These are phyloP conservation scores for Daedalea quercina DNA, from an alignment of 768 basidiomycete genomes.

Conservation along the genomic window DNA sequence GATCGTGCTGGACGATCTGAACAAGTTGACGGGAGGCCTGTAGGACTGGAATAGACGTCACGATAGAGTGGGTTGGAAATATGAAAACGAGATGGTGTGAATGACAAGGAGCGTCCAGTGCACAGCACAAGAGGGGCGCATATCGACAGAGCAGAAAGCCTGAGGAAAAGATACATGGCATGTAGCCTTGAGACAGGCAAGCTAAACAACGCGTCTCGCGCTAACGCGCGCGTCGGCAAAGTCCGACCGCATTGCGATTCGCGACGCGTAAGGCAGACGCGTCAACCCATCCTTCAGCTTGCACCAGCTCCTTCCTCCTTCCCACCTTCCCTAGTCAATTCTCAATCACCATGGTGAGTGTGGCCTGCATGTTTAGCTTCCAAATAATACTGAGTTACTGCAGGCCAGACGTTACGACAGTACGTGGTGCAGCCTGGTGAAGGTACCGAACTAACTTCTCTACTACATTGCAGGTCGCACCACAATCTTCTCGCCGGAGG, in stretches of 20 bases:
- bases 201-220: too few relatives aligned
- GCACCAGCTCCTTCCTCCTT: not conserved
- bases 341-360: slow-evolving; percentile 13
- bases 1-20: slow-evolving; percentile 37
- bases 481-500: slow-evolving; percentile 99
- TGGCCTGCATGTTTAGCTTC: not conserved
- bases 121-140: too few relatives aligned
- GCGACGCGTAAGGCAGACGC: slow-evolving; percentile 15
- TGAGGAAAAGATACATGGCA: too few relatives aligned
- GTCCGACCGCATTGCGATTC: not conserved
- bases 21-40: slow-evolving; percentile 11
- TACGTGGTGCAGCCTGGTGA: slow-evolving; percentile 33
- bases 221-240: not conserved
- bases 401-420: slow-evolving; percentile 95
- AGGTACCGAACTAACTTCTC: slow-evolving; percentile 7
- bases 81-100: too few relatives aligned
- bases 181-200: too few relatives aligned
- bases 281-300: slow-evolving; percentile 12
- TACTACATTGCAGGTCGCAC: slow-evolving; percentile 63
- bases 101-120: too few relatives aligned
- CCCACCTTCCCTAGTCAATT: not conserved
- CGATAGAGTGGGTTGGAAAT: not conserved
- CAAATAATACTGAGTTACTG: not conserved
- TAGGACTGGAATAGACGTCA: not conserved
- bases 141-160: too few relatives aligned